Evolutionary conservation across 257 asterid species (phyloP).

Genomic region (Plantago ovata): DNA sequence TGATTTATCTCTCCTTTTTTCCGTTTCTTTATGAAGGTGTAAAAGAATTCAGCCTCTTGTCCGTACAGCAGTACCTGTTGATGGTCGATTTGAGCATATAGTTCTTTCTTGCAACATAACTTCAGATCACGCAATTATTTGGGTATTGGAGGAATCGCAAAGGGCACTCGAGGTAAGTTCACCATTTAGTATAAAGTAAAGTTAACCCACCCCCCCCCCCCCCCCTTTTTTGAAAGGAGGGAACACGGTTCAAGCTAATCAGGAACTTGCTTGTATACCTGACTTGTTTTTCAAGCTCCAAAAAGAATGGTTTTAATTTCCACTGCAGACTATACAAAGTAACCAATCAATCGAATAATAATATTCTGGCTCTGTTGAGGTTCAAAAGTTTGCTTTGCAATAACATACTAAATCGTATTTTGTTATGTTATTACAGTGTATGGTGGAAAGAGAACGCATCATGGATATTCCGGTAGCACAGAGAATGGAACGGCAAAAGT

Average conservation of each 20-base stretch:
- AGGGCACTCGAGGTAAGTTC: constrained; percentile 69
- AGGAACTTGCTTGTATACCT: no score
- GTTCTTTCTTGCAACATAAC: constrained; percentile 87
- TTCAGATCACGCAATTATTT: constrained; percentile 72
- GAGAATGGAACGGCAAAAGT: constrained; percentile 69
- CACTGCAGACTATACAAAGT: no score
- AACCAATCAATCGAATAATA: no score
- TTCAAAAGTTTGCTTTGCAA: neutral
- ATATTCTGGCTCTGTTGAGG: neutral
- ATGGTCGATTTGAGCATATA: constrained; percentile 95
- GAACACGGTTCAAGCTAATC: neutral
- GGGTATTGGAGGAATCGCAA: constrained; percentile 74
- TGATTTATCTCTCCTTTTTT: neutral
- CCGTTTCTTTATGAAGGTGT: constrained; percentile 43
- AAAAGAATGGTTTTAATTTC: no score
- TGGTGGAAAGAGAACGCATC: constrained; percentile 57
- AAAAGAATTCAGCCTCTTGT: constrained; percentile 66
- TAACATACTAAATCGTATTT: constrained; percentile 10
- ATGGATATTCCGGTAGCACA: constrained; percentile 72
- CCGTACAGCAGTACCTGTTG: constrained; percentile 94
- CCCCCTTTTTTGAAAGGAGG: neutral
- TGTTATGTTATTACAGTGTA: constrained; percentile 38
- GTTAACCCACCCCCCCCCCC: neutral
- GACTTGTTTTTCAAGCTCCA: no score
- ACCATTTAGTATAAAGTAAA: constrained; percentile 17